Conservation (phyloP, 352 stramenopile genomes). For the Globisporangium splendens region DNA sequence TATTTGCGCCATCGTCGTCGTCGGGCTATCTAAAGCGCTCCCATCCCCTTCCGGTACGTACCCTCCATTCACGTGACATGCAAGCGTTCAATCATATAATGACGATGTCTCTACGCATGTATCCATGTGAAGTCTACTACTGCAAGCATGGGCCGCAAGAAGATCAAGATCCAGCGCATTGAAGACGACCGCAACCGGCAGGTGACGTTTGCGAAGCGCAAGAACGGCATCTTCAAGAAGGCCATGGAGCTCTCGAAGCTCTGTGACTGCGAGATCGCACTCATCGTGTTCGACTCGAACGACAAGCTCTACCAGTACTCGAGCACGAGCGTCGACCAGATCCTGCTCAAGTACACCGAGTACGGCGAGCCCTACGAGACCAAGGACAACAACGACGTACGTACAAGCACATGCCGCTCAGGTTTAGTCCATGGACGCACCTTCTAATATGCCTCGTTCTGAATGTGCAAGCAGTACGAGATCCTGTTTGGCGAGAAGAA, state of each 20-base stretch:
- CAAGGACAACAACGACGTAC: constrained; percentile 82
- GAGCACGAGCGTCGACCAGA: constrained; percentile 78
- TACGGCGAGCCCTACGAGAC: constrained; percentile 79
- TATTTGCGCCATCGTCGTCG: background rate
- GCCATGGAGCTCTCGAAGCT: constrained; percentile 86
- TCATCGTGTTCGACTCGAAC: constrained; percentile 87
- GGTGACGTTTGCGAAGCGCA: constrained; percentile 82
- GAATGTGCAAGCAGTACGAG: constrained; percentile 47
- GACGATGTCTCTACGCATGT: background rate
- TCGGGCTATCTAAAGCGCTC: background rate
- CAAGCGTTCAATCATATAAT: background rate
- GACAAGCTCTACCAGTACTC: constrained; percentile 85
- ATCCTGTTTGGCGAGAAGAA: constrained; percentile 85
- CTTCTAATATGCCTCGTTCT: background rate
- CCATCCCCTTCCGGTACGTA: background rate
- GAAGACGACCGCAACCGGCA: constrained; percentile 83
- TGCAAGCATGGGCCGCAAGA: constrained; percentile 75
- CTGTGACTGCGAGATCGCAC: constrained; percentile 82
- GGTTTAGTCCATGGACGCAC: background rate
- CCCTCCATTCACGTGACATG: background rate
- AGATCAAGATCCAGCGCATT: constrained; percentile 88
- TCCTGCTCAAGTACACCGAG: constrained; percentile 85
- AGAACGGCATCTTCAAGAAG: constrained; percentile 86
- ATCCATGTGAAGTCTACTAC: constrained; percentile 1
- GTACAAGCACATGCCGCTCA: constrained; percentile 11